Base-by-base conservation (phyloP, 2,329 filamentous ascomycete genomes). In the Hymenoscyphus salicellus region DNA sequence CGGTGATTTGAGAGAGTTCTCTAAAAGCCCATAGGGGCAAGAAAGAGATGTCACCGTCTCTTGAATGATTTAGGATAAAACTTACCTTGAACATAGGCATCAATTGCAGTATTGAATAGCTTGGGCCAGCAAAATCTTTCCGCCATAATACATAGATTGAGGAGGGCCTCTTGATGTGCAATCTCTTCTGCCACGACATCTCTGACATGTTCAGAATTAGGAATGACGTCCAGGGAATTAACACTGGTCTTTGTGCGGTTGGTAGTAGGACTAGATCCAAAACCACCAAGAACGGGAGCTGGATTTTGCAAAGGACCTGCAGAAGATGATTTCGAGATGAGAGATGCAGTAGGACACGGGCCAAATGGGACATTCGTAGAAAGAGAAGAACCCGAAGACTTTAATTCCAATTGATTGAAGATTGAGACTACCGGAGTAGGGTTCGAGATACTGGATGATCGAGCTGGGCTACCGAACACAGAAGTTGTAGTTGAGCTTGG, bases 121-220 rank as follows among this genome's bases (percentile, higher is more conserved):
- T 43, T 64, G 2, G 63, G 57, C 67, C 65, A 69, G 49, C 63
- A 66, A 26, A 64, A 61, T 7, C 55, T 66, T 57, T 69, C 67
- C 17, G 67, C 65, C 2, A 69, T 57, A 28, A 69, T 55, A 52
- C 65, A 67, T 8, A 69, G 65, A 30, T 66, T 23, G 41, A 69
- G 60, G 28, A 67, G 55, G 5, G 66, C 66, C 1, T 61, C 33
- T 61, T 68, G 66, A 14, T 65, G 58, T 23, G 36, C 62, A 10
- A 20, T 1, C 30, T 55, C 55, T 14, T 65, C 59, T 32, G 32
- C 26, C 8, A 36, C 11, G 5, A 16, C 1, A 20, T 52, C 30
- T 26, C 32, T n/a, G 7, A 64, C 5, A 1, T 23, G 11, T 11
- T 62, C 38, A 1, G 58, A 65, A 5, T 32, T 55, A 16, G 63